phyloP scores from a whole-genome alignment of 148 eudicot species.

The Camellia sinensis region DNA sequence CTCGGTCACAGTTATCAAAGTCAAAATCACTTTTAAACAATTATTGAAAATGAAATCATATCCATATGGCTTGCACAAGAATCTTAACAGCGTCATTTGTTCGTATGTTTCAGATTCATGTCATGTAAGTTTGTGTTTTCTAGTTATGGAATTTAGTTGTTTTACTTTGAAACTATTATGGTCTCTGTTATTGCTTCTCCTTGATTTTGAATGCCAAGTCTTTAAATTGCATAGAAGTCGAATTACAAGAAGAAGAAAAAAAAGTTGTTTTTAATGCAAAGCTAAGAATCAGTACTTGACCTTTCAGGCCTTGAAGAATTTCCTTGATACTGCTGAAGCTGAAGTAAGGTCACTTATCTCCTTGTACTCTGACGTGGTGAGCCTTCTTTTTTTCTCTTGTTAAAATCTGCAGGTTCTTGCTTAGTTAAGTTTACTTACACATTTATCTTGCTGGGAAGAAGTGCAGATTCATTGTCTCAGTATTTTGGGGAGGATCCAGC shows the following conservation, averaged over 20 bases:
- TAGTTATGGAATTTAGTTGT: background rate
- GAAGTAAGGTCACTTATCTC: conserved; percentile 87
- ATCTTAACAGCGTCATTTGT: too few relatives aligned
- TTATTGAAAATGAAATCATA: too few relatives aligned
- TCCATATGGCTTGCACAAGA: too few relatives aligned
- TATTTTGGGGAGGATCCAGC: conserved; percentile 99
- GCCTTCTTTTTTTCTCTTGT: conserved; percentile 18
- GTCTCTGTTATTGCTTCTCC: background rate
- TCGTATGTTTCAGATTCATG: too few relatives aligned
- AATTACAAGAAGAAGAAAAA: too few relatives aligned
- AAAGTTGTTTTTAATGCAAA: background rate
- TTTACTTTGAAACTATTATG: background rate
- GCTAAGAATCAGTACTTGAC: conserved; percentile 10
- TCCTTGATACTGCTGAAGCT: conserved; percentile 93
- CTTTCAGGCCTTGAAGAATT: conserved; percentile 76
- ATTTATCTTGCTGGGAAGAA: conserved; percentile 69
- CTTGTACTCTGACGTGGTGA: conserved; percentile 94
- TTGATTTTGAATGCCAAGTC: background rate
- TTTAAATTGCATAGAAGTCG: too few relatives aligned
- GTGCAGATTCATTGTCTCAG: conserved; percentile 86
- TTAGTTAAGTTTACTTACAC: background rate
- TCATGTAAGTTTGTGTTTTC: too few relatives aligned
- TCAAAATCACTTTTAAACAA: too few relatives aligned
- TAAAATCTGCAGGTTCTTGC: background rate
- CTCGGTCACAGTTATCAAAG: too few relatives aligned